Conservation (phyloP, 257 asterid species). For the Rauvolfia tetraphylla region DNA sequence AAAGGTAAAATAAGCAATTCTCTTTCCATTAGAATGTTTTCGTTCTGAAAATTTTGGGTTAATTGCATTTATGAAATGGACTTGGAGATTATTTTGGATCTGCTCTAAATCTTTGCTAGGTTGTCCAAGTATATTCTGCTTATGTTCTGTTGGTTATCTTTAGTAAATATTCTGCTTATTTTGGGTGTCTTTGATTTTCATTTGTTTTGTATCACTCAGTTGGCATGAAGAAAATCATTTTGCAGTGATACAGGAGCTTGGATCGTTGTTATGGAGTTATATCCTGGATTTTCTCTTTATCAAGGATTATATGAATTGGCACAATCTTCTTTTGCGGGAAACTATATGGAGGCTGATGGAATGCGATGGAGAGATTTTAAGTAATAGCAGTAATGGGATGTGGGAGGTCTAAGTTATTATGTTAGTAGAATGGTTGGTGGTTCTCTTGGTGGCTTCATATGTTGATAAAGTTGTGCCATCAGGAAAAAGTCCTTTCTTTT, state of each 20-base stretch:
- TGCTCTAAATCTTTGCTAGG: too few relatives aligned
- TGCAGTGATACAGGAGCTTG: conserved; percentile 63
- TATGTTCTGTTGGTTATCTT: too few relatives aligned
- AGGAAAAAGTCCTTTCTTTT: conserved; percentile 67
- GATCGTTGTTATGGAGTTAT: conserved; percentile 76
- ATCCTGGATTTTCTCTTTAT: conserved; percentile 85
- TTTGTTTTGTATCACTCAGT: conserved; percentile 3
- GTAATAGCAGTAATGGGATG: conserved; percentile 67
- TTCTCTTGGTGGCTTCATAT: conserved; percentile 67
- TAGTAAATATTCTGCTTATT: background rate
- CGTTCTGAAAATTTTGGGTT: too few relatives aligned
- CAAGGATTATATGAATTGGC: conserved; percentile 87
- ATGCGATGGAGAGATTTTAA: conserved; percentile 87
- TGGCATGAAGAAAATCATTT: conserved; percentile 9
- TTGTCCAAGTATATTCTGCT: too few relatives aligned
- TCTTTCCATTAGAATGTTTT: too few relatives aligned
- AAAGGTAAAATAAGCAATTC: too few relatives aligned
- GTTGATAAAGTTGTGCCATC: conserved; percentile 65
- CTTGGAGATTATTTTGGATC: too few relatives aligned
- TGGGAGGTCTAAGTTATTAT: conserved; percentile 60
- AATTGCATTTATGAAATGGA: too few relatives aligned
- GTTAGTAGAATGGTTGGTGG: conserved; percentile 74
- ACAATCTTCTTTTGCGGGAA: conserved; percentile 63
- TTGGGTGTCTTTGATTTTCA: background rate
- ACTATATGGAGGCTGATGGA: conserved; percentile 80